Evolutionary conservation across 768 basidiomycete genomes (phyloP).

Genomic region (Zangia roseola): DNA sequence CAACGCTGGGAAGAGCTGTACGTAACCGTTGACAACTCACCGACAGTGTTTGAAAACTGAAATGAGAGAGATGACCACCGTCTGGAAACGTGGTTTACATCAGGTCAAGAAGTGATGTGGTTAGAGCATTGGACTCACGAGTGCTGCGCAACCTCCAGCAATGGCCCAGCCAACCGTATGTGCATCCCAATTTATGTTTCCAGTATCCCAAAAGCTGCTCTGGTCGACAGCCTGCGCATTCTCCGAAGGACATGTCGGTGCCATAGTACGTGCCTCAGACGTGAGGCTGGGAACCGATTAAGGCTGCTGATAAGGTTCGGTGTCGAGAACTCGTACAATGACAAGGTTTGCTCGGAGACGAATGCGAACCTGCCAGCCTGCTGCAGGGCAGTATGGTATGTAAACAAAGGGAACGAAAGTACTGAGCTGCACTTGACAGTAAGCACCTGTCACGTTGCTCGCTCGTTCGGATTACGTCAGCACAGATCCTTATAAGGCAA

Average conservation of each 20-base stretch:
- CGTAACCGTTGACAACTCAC: conserved; percentile 36
- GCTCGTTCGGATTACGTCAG: conserved; percentile 2
- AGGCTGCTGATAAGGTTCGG: not conserved
- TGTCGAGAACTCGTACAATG: conserved; percentile 6
- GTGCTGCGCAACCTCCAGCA: conserved; percentile 56
- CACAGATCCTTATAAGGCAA: not conserved
- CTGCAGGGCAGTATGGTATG: not conserved
- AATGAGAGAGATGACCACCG: conserved; percentile 55
- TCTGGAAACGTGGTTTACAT: conserved; percentile 37
- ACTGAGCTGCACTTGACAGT: not conserved
- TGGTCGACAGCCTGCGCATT: conserved; percentile 56
- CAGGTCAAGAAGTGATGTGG: not conserved
- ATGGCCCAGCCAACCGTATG: conserved; percentile 76
- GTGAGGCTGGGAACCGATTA: not conserved
- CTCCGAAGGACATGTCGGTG: conserved; percentile 45
- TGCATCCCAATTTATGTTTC: conserved; percentile 54
- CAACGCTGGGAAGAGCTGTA: not conserved
- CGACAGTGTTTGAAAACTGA: conserved; percentile 62
- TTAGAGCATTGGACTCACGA: conserved; percentile 41
- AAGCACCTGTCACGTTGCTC: no score
- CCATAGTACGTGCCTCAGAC: conserved; percentile 18
- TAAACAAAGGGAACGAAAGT: not conserved
- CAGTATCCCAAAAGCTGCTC: conserved; percentile 57
- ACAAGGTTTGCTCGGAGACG: conserved; percentile 2
- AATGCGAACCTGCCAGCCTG: conserved; percentile 8